These are phyloP conservation scores for Corchorus olitorius DNA, from an alignment of 345 rosid species.

Conservation along the genomic window DNA sequence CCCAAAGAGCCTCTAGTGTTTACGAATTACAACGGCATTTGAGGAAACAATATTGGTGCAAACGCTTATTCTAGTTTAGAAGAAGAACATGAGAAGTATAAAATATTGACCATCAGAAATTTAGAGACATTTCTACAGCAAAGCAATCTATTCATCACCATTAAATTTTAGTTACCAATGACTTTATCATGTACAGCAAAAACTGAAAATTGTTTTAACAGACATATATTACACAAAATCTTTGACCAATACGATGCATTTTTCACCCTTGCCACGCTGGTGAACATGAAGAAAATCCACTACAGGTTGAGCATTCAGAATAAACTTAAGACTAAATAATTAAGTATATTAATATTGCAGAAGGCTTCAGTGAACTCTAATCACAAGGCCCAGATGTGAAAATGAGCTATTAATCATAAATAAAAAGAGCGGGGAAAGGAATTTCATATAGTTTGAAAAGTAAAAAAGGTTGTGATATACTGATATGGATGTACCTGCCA, in stretches of 20 bases:
- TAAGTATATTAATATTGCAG: not conserved
- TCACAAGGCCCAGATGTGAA: conserved; percentile 5
- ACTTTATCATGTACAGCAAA: not conserved
- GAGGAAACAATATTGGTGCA: not conserved
- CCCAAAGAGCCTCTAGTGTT: not conserved
- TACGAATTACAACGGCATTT: not conserved
- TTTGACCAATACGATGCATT: not conserved
- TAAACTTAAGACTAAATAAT: not conserved
- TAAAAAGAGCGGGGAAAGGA: not conserved
- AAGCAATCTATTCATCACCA: not conserved
- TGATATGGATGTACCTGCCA: conserved; percentile 77
- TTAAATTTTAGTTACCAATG: not conserved
- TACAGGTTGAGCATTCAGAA: not conserved
- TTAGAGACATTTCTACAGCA: not conserved
- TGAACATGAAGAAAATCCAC: not conserved
- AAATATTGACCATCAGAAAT: not conserved
- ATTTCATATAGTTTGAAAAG: not conserved
- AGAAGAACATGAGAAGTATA: not conserved
- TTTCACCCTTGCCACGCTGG: not conserved
- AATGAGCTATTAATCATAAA: not conserved
- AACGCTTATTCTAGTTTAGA: not conserved
- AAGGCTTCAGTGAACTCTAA: not conserved
- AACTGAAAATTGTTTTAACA: not conserved
- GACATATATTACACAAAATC: not conserved
- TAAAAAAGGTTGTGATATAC: not conserved